Conservation (phyloP, 2,329 filamentous ascomycete species). For the Colletotrichum tabaci region DNA sequence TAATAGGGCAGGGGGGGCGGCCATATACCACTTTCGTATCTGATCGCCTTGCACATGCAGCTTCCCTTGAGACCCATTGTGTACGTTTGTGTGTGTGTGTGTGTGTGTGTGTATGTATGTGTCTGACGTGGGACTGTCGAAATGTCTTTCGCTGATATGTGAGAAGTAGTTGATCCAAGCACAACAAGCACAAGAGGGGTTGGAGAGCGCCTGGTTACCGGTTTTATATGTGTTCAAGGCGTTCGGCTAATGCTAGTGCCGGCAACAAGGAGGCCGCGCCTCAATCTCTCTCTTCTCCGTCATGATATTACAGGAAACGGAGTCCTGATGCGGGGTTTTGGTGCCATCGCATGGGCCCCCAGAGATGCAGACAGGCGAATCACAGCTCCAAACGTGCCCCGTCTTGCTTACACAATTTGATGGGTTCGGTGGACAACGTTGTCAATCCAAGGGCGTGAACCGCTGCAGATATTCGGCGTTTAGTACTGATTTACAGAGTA, state of each 20-base stretch:
- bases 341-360: background rate
- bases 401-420: background rate
- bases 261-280: conserved; percentile 13
- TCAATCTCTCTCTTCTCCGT: background rate
- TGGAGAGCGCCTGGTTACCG: background rate
- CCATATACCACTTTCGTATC: conserved; percentile 52
- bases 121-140: background rate
- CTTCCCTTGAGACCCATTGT: conserved; percentile 47
- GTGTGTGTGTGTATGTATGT: background rate
- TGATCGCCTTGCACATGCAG: conserved; percentile 55
- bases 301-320: background rate
- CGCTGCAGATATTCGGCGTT: no score
- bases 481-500: background rate
- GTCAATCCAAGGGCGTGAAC: conserved; percentile 2
- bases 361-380: background rate
- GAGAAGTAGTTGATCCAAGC: no score
- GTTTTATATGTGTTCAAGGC: conserved; percentile 33
- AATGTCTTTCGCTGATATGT: background rate
- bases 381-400: background rate
- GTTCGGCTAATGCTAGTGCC: conserved; percentile 33
- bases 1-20: background rate
- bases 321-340: conserved; percentile 12
- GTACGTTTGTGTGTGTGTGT: background rate
- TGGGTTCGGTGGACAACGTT: background rate
- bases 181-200: background rate